These are phyloP conservation scores for Chaetomium olivaceum DNA, from an alignment of 2,329 filamentous ascomycete species.

Conservation along the genomic window DNA sequence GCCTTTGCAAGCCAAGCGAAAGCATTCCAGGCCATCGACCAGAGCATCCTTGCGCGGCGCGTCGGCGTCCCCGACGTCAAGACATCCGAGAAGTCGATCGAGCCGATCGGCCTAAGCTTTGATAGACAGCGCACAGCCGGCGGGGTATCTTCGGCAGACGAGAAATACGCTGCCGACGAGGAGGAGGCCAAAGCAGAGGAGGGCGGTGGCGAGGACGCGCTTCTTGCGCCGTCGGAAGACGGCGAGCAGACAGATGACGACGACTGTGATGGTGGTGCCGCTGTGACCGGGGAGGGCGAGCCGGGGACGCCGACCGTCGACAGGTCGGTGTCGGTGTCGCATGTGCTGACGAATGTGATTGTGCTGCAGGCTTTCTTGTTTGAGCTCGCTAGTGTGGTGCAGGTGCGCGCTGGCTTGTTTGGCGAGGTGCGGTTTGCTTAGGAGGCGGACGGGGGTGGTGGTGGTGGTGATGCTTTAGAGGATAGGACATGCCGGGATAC, in stretches of 20 bases:
- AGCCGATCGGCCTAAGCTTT: slow-evolving; percentile 51
- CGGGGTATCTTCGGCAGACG: slow-evolving; percentile 16
- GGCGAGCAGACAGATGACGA: slow-evolving; percentile 20
- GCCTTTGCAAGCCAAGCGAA: slow-evolving; percentile 53
- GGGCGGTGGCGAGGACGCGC: slow-evolving; percentile 32
- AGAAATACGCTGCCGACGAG: slow-evolving; percentile 13
- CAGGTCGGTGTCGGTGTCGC: slow-evolving; percentile 67
- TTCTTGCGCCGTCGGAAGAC: slow-evolving; percentile 30
- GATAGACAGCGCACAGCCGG: slow-evolving; percentile 38
- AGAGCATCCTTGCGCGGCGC: slow-evolving; percentile 58
- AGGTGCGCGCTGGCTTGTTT: slow-evolving; percentile 73
- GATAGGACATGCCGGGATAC: neutral
- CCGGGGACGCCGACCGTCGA: slow-evolving; percentile 24
- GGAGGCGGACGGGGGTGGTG: neutral
- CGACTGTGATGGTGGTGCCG: neutral
- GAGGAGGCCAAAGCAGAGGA: slow-evolving; percentile 23
- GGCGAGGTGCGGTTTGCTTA: slow-evolving; percentile 68
- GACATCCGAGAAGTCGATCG: slow-evolving; percentile 36
- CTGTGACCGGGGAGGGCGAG: slow-evolving; percentile 3
- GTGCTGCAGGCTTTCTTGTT: slow-evolving; percentile 78
- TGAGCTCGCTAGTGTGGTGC: slow-evolving; percentile 72
- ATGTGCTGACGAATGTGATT: slow-evolving; percentile 77
- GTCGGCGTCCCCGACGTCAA: slow-evolving; percentile 51
- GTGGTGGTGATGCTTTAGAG: neutral
- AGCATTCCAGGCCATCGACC: slow-evolving; percentile 64